Conservation (phyloP, 169 alveolate genomes). For the Plasmodium yoelii region DNA sequence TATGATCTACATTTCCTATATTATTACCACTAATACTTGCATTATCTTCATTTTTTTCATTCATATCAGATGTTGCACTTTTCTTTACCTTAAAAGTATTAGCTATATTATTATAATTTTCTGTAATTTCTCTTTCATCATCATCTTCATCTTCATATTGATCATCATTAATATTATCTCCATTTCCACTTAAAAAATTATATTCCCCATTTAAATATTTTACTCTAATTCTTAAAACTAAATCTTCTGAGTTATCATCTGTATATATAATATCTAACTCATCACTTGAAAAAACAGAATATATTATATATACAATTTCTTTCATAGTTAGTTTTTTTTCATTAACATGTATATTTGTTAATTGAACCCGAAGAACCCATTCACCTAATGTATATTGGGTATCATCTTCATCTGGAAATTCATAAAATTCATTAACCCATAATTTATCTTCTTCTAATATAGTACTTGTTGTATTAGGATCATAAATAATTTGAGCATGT, state of each 20-base stretch:
- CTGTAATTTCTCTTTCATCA: neutral
- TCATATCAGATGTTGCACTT: neutral
- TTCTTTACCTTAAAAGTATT: neutral
- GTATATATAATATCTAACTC: constrained; percentile 96
- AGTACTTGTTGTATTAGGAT: constrained; percentile 96
- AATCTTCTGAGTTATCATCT: constrained; percentile 97
- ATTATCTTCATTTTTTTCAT: neutral
- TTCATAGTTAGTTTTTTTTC: constrained; percentile 97
- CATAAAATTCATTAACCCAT: constrained; percentile 96
- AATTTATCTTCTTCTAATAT: constrained; percentile 94
- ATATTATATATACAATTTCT: constrained; percentile 93
- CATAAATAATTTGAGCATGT: constrained; percentile 95
- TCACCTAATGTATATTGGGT: constrained; percentile 90
- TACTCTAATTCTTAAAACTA: constrained; percentile 95
- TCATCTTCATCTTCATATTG: constrained; percentile 58
- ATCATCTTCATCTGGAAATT: constrained; percentile 95
- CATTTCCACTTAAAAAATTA: constrained; percentile 76
- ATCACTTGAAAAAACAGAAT: constrained; percentile 91
- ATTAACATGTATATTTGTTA: constrained; percentile 94
- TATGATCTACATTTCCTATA: neutral
- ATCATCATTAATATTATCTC: constrained; percentile 26
- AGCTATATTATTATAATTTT: neutral
- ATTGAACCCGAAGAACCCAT: constrained; percentile 97
- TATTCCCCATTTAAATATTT: constrained; percentile 83
- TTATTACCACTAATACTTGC: constrained; percentile 3